These are phyloP conservation scores for Wickerhamomyces sp. DNA, from an alignment of 1,139 yeast genomes.

Conservation along the genomic window DNA sequence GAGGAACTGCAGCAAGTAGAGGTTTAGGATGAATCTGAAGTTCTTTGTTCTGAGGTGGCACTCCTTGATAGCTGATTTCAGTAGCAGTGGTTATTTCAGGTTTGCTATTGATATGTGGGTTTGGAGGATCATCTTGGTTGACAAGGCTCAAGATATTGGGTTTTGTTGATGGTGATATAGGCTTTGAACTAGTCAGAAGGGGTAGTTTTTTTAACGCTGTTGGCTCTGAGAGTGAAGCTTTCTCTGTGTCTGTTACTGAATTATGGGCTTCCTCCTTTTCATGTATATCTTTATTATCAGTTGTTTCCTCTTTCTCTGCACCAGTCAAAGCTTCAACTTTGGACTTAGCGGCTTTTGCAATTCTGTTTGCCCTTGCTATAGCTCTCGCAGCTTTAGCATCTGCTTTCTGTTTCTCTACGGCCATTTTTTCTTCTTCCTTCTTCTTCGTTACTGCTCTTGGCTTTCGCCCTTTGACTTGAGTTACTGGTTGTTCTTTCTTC, in stretches of 20 bases:
- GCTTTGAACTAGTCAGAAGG: background rate
- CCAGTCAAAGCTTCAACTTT: background rate
- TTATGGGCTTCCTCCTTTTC: no score
- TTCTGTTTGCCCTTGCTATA: background rate
- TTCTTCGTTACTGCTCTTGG: constrained; percentile 1
- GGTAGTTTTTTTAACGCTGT: background rate
- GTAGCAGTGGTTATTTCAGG: no score
- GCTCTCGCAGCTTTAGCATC: background rate
- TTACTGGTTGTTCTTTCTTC: no score
- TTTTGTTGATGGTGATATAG: constrained; percentile 1
- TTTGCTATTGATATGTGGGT: no score
- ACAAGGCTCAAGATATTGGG: constrained; percentile 8
- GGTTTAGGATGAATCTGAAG: no score
- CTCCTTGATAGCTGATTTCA: no score
- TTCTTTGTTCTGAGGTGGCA: no score
- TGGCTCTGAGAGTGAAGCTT: no score
- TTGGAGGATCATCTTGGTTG: constrained; percentile 6
- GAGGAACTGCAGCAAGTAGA: no score
- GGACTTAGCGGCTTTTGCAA: background rate
- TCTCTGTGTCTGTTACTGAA: no score
- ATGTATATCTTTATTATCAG: background rate
- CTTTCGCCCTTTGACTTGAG: background rate
- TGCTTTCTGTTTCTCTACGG: background rate
- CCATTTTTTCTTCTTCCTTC: background rate
- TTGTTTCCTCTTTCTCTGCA: background rate